Evolutionary conservation across 78 protist species (phyloP).

Genomic region (Polysphondylium violaceum): DNA sequence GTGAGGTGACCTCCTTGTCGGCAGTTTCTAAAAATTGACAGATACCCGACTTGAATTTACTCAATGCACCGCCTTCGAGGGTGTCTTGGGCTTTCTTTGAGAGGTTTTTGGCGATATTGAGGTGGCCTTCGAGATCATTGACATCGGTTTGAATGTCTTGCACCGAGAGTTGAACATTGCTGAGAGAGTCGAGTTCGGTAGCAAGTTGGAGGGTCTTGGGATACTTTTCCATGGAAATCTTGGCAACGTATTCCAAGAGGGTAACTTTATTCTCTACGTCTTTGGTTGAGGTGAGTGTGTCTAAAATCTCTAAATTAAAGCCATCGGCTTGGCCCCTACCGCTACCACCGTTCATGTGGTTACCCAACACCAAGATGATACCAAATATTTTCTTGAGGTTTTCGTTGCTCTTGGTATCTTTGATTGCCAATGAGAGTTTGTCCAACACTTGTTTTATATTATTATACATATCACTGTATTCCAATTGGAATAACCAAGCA

Average conservation of each 20-base stretch:
- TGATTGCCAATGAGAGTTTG: conserved; percentile 9
- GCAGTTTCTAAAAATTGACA: neutral
- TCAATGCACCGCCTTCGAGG: neutral
- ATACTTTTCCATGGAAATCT: conserved; percentile 42
- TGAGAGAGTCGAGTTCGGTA: conserved; percentile 40
- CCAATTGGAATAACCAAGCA: conserved; percentile 54
- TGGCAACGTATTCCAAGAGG: conserved; percentile 43
- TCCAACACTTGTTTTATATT: neutral
- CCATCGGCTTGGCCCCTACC: conserved; percentile 79
- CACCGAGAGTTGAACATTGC: conserved; percentile 35
- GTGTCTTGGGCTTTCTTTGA: conserved; percentile 11
- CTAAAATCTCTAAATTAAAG: conserved; percentile 60
- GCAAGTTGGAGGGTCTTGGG: conserved; percentile 49
- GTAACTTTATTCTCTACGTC: conserved; percentile 38
- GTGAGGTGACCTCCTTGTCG: neutral
- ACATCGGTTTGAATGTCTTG: conserved; percentile 54
- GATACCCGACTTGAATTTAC: neutral
- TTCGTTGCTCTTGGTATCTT: conserved; percentile 28
- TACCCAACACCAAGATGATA: conserved; percentile 67
- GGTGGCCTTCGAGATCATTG: conserved; percentile 42
- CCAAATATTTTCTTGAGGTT: conserved; percentile 28
- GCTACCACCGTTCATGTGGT: conserved; percentile 74
- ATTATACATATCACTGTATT: conserved; percentile 8
- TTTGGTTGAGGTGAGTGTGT: conserved; percentile 20
- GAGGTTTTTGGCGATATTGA: conserved; percentile 7